phyloP scores from a whole-genome alignment of 1,284 basidiomycete genomes.

The Cryptococcus wingfieldii region DNA sequence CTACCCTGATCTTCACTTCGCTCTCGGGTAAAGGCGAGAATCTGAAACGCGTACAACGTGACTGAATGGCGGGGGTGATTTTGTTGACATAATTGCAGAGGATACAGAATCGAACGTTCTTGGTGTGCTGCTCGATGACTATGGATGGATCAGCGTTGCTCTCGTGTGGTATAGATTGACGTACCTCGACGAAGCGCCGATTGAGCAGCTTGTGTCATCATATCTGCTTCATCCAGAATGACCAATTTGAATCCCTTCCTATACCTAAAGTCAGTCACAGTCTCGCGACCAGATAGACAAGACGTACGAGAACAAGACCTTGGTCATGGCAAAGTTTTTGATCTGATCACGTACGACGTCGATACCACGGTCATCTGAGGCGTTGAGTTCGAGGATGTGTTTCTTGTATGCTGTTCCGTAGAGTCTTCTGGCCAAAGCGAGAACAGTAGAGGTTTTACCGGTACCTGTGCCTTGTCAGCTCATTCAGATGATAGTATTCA shows the following conservation, averaged over 20 bases:
- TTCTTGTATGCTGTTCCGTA: slow-evolving; percentile 76
- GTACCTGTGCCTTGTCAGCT: slow-evolving; percentile 55
- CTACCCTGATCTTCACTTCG: slow-evolving; percentile 80
- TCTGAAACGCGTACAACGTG: slow-evolving; percentile 93
- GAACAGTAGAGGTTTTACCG: slow-evolving; percentile 94
- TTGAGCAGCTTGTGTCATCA: slow-evolving; percentile 98
- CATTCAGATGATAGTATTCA: background rate
- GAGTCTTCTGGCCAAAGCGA: slow-evolving; percentile 92
- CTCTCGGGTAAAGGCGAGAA: slow-evolving; percentile 88
- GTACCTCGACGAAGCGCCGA: slow-evolving; percentile 79
- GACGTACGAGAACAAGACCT: slow-evolving; percentile 64
- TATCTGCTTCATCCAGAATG: slow-evolving; percentile 97
- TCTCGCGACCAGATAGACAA: background rate
- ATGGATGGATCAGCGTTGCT: background rate
- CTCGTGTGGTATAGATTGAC: slow-evolving; percentile 8
- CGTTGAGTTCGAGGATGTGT: slow-evolving; percentile 96
- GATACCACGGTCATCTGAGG: slow-evolving; percentile 96
- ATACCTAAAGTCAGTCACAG: background rate
- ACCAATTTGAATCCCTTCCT: slow-evolving; percentile 96
- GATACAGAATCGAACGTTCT: slow-evolving; percentile 98
- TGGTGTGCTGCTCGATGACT: slow-evolving; percentile 98
- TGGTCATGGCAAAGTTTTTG: slow-evolving; percentile 95
- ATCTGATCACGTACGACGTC: slow-evolving; percentile 98
- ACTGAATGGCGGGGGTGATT: slow-evolving; percentile 97
- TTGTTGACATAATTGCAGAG: slow-evolving; percentile 99